These are phyloP conservation scores for Tricholoma sp. DNA, from an alignment of 768 basidiomycete species.

Conservation along the genomic window DNA sequence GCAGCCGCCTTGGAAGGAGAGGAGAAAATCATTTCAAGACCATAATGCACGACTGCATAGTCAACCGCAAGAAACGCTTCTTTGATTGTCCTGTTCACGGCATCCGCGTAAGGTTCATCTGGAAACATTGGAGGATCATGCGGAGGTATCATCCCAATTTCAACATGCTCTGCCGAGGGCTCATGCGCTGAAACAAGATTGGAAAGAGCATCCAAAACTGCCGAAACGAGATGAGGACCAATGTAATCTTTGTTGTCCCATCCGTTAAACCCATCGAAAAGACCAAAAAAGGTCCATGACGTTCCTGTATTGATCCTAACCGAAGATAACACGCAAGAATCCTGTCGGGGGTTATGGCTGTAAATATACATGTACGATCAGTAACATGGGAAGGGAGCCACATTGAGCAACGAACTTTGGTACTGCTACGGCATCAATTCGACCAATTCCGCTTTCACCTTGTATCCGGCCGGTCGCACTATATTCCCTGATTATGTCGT, in stretches of 20 bases:
- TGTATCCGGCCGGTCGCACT: slow-evolving; percentile 1
- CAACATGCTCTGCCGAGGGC: slow-evolving; percentile 7
- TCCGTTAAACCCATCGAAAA: slow-evolving; percentile 29
- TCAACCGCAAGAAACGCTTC: slow-evolving; percentile 28
- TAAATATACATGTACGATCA: neutral
- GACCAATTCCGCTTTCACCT: slow-evolving; percentile 6
- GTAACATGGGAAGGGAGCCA: neutral
- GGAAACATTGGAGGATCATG: neutral
- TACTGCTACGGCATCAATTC: slow-evolving; percentile 10
- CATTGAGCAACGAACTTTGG: slow-evolving; percentile 7
- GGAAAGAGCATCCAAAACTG: slow-evolving; percentile 4
- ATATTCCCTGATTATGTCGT: neutral
- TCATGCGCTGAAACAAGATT: slow-evolving; percentile 8
- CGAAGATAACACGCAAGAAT: slow-evolving; percentile 2
- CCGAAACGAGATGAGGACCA: slow-evolving; percentile 2
- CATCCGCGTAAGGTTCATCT: slow-evolving; percentile 10
- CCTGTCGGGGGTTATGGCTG: slow-evolving; percentile 2
- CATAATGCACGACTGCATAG: slow-evolving; percentile 25
- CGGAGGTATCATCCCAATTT: slow-evolving; percentile 6
- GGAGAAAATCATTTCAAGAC: slow-evolving; percentile 19
- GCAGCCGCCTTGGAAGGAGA: slow-evolving; percentile 17
- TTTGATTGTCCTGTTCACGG: slow-evolving; percentile 23
- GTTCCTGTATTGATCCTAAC: neutral
- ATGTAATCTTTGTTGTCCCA: slow-evolving; percentile 22
- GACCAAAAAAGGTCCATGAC: slow-evolving; percentile 28